Base-by-base conservation (phyloP, 1,284 basidiomycete species). In the Lentinula novae-zelandiae region DNA sequence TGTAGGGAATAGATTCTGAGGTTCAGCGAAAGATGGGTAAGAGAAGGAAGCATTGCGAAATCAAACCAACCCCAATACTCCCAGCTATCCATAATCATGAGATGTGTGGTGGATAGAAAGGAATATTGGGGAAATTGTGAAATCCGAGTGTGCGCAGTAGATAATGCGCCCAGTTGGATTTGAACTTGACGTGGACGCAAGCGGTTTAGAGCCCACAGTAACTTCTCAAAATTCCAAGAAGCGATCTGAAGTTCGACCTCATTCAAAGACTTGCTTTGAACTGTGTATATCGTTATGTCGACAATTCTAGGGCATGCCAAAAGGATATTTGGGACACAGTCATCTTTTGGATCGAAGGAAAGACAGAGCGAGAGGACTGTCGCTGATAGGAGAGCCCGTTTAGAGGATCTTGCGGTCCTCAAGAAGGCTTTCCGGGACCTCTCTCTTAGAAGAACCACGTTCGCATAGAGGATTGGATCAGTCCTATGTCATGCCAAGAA, bases 1-100 rank as follows among this genome's bases (percentile, higher is more conserved):
- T 17, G 34, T 13, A 20, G 38, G 12, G 49, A 10, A 9, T 49
- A 17, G 3, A 53, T 22, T 52, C 40, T n/a, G 34, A 59, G 31
- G 27, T 59, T 38, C 17, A 59, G 42, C 20, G 49, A 52, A 15
- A 59, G 34, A 53, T 59, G 57, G 10, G 57, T 59, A n/a, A 59
- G 40, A 5, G 34, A 20, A 17, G 57, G 49, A 10, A 59, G n/a
- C 38, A 52, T 17, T 7, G 12, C 34, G 22, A 52, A 59, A 15
- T 42, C 33, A 6, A 36, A 59, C 36, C 36, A 38, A n/a, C 10
- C 42, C 57, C 57, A 59, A 27, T 13, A 53, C 20, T 59, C 57
- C 57, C 57, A 59, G 8, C 40, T 36, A n/a, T 59, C 57, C 20
- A 53, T 27, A 8, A 59, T 20, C 12, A 38, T 49, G 4, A 59